These are phyloP conservation scores for Arabidopsis suecica DNA, from an alignment of 345 rosid genomes.

Conservation along the genomic window DNA sequence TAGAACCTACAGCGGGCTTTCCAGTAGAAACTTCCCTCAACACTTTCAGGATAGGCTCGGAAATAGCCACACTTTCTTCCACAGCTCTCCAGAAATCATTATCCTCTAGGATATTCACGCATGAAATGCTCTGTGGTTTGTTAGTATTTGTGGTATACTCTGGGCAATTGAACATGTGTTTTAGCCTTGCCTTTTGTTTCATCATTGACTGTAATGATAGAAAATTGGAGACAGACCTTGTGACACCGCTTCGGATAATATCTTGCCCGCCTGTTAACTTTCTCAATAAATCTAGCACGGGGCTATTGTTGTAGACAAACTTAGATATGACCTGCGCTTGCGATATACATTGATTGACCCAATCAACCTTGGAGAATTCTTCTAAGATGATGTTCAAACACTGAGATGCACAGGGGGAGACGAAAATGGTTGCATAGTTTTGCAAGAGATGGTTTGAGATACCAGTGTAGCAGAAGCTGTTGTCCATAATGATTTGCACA, in stretches of 20 bases:
- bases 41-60: slow-evolving; percentile 83
- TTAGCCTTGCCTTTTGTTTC: slow-evolving; percentile 74
- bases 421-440: slow-evolving; percentile 74
- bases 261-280: slow-evolving; percentile 76
- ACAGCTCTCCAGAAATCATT: slow-evolving; percentile 82
- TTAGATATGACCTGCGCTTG: slow-evolving; percentile 79
- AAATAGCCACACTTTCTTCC: slow-evolving; percentile 86
- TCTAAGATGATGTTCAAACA: slow-evolving; percentile 77
- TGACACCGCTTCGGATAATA: slow-evolving; percentile 72
- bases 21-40: slow-evolving; percentile 87
- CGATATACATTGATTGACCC: slow-evolving; percentile 77
- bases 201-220: slow-evolving; percentile 72
- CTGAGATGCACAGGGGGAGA: slow-evolving; percentile 90
- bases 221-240: slow-evolving; percentile 73
- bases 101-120: slow-evolving; percentile 64
- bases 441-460: slow-evolving; percentile 74
- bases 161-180: slow-evolving; percentile 76
- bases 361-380: slow-evolving; percentile 86
- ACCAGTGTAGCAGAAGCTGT: slow-evolving; percentile 65
- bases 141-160: slow-evolving; percentile 63
- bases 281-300: slow-evolving; percentile 79
- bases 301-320: slow-evolving; percentile 68
- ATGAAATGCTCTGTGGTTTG: slow-evolving; percentile 67
- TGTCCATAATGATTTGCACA: slow-evolving; percentile 85
- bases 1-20: slow-evolving; percentile 74